Base-by-base conservation (phyloP, 176 grass and related monocot genomes). In the Aegilops speltoides region DNA sequence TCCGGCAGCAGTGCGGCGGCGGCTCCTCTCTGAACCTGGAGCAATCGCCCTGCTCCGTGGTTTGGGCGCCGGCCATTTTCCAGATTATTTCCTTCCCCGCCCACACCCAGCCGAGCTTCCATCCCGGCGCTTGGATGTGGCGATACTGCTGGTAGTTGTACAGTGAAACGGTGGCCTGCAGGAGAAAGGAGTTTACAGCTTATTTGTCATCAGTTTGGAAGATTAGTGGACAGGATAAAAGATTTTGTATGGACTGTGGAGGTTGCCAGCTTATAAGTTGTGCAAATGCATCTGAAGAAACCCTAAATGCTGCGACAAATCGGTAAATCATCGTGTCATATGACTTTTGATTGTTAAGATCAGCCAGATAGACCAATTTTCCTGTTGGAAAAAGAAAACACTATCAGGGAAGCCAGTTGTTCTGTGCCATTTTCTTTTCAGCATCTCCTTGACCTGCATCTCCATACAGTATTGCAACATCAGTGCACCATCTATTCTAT, bases 111-210 rank as follows among this genome's bases (percentile, higher is more conserved):
- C 90, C 90, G 2, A 97, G 86, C 32, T 86, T 97, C 95, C 95
- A 97, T 0, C 95, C 95, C 2, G 95, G 95, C 2, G 80, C 25
- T 73, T 94, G 90, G 54, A 97, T 97, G 63, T 97, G 95, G 11
- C 95, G 95, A 48, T 92, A 94, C 54, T 97, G 92, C 60, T 97
- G 95, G 81, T 89, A 94, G 48, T 97, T 97, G 86, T 91, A 97
- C 23, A 97, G 61, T 8, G 92, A 92, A 60, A 91, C 90, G 57
- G 94, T 88, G 37, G 88, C 95, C 95, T 97, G 87, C 6, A 36
- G 34, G 12, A 54, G 81, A 81, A 9, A 13, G 11, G 8, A 46
- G 33, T 79, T 83, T 41, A 54, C 17, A 77, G 15, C 1, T 46
- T 46, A 13, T 31, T 43, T 88, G 17, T 82, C 17, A 91, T 31